Evolutionary conservation across 306 rosid species (phyloP), one percentile per base, ranked within the genome.

Genomic region (Malus orientalis): DNA sequence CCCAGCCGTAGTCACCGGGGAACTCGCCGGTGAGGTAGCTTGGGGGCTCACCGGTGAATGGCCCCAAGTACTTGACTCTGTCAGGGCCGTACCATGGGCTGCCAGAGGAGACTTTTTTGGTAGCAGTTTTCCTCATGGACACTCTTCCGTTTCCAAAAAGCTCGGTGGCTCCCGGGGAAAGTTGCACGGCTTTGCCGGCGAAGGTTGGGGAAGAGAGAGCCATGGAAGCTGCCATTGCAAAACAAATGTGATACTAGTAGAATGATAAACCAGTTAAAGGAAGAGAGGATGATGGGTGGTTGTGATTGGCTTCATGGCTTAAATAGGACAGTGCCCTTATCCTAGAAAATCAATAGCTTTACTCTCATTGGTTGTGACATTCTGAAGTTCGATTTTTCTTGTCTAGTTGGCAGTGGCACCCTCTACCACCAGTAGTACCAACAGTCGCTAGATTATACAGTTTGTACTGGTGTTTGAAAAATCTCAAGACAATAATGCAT

Each of bases 21-120:
- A 93, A 93, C 54, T 93, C 98, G 0, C 94, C 93, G 0, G 84
- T 90, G 4, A 88, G 81, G 84, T 93, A 93, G n/a, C 87, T 80
- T 0, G 98, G 97, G 5, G 98, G 57, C 83, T 91, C 95, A 2
- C 98, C 97, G 0, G 96, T 91, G 73, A 93, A 83, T 83, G 98
- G 98, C 70, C 97, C 97, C 92, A 91, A 82, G 83, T 93, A 93
- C 86, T 89, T 89, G n/a, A 93, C 98, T 73, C 93, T 88, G 84
- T 93, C 94, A 33, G 98, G 98, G 70, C 90, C 98, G 22, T 90
- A 93, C 93, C 96, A 90, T 55, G 90, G 97, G 90, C 97, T 91
- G 40, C 90, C 86, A 0, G 96, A 91, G 58, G 94, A 69, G 23
- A 67, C 90, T 0, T 44, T 6, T 81, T 55, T 91, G 29, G 36